Evolutionary conservation across 805 yeast species (phyloP).

Genomic region (Ogataea corticis): DNA sequence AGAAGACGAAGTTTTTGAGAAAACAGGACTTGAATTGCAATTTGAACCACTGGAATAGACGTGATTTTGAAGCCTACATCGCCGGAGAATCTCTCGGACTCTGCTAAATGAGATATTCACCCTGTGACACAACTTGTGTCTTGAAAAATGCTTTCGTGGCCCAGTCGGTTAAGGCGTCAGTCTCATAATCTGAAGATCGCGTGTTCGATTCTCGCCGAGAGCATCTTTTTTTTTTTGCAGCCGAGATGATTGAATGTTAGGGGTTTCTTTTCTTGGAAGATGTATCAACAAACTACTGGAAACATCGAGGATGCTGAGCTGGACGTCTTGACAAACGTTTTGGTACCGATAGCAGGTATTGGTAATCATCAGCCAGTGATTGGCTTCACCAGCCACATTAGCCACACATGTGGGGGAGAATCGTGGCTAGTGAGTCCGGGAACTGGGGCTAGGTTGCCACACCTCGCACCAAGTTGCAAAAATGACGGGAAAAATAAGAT

Average conservation of each 20-base stretch:
- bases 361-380: background rate
- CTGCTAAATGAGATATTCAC: background rate
- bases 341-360: too few relatives aligned
- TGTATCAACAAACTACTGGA: too few relatives aligned
- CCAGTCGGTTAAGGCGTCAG: conserved; percentile 43
- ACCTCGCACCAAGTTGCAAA: conserved; percentile 3
- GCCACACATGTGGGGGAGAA: too few relatives aligned
- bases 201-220: conserved; percentile 43
- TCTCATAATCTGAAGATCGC: conserved; percentile 43
- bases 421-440: background rate
- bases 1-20: conserved; percentile 7
- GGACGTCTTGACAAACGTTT: too few relatives aligned
- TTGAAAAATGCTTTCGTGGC: conserved; percentile 35
- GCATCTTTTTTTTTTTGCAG: conserved; percentile 23
- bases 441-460: background rate
- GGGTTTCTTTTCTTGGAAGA: too few relatives aligned
- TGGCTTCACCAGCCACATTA: background rate
- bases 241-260: too few relatives aligned
- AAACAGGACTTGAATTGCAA: background rate
- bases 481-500: conserved; percentile 10
- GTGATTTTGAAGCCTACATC: conserved; percentile 13
- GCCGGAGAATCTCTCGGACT: too few relatives aligned
- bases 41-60: conserved; percentile 13
- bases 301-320: too few relatives aligned
- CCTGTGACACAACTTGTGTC: background rate